Evolutionary conservation across 495 filamentous ascomycete species (phyloP).

Genomic region (Xylaria cubensis): DNA sequence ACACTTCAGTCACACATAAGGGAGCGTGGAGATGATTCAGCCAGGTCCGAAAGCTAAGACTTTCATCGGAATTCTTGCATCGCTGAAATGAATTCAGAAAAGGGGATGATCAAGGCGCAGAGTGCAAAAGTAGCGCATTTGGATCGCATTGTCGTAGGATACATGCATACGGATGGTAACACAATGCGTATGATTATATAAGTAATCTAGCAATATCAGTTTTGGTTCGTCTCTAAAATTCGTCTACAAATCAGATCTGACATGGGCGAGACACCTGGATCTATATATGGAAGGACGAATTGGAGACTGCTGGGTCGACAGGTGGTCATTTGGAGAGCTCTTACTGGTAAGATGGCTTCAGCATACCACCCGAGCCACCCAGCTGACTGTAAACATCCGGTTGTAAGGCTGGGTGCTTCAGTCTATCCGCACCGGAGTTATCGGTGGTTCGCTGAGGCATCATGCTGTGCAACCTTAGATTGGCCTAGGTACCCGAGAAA

Average conservation of each 20-base stretch:
- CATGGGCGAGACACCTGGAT: not conserved
- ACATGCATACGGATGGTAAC: not conserved
- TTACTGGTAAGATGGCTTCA: not conserved
- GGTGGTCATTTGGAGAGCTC: constrained; percentile 1
- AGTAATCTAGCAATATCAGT: not conserved
- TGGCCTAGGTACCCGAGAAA: constrained; percentile 20
- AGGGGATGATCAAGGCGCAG: not conserved
- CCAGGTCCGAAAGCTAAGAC: not conserved
- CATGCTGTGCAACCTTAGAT: not conserved
- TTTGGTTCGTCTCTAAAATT: not conserved
- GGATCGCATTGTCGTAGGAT: constrained; percentile 5
- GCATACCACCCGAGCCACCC: not conserved
- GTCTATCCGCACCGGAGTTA: not conserved
- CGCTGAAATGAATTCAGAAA: not conserved
- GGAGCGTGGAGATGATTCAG: not conserved
- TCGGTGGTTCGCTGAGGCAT: not conserved
- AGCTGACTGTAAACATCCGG: not conserved
- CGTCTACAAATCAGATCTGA: not conserved
- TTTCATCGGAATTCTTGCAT: not conserved
- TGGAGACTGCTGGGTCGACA: not conserved
- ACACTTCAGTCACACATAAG: not conserved
- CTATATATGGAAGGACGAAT: constrained; percentile 18
- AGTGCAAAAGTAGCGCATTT: no score
- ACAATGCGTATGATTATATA: not conserved
- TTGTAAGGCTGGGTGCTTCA: constrained; percentile 2